Evolutionary conservation across 495 filamentous ascomycete genomes (phyloP), one percentile per base, ranked within the genome.

Genomic region (Hyaloscypha variabilis): DNA sequence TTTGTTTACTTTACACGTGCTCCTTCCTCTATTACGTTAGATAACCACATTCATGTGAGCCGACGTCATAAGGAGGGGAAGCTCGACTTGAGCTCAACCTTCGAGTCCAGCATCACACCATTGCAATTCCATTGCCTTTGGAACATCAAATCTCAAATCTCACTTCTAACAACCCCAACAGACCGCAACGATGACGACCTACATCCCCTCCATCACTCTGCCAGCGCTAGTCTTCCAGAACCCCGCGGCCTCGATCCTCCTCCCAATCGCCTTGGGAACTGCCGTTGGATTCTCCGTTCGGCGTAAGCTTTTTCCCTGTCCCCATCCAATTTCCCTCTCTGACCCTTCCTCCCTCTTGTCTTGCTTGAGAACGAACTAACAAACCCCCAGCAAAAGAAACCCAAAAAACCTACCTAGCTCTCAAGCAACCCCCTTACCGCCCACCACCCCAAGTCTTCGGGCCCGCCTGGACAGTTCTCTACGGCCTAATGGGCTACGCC

Each of bases 401-500:
- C 25, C 81, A 88, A 68, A 76, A 79, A 53, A 86, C 80, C 52
- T 95, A 97, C 76, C 70, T 79, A 23, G 74, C 82, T 2, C 81
- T 96, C 54, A 87, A 85, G 61, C 91, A 97, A 74, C 94, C 94
- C 0, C 93, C 93, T 1, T 81, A 88, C 67, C 82, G 85, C 46
- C 94, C 94, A 4, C 94, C 94, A 0, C 82, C 90, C 6, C 85
- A 84, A 78, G 81, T 93, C 64, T 97, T 97, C 71, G 90, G 87
- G 1, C 92, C 93, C 2, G 86, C 86, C 28, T 97, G 94, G 95
- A 96, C 93, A 0, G 23, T 85, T 49, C 85, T 98, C 14, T 98
- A 97, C 77, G 90, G 86, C 6, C 72, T 89, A 50, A 97, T 97
- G 92, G 95, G 94, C 46, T 97, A 92, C 75, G 87, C 92, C 4